These are phyloP conservation scores for Carex cristatella DNA, from an alignment of 176 grass and related monocot species.

Conservation along the genomic window DNA sequence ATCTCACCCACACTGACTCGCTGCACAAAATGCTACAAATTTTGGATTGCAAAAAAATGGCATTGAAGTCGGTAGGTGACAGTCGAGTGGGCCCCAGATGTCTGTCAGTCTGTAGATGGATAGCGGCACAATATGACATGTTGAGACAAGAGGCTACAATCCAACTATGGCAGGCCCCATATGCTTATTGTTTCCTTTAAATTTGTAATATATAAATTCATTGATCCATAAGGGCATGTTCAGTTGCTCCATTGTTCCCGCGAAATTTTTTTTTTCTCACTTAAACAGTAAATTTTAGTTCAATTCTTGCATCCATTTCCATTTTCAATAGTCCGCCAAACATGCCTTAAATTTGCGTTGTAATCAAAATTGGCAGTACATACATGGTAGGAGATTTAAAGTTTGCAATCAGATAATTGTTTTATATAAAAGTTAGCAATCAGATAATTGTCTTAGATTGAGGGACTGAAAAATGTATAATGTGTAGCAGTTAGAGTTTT, in stretches of 20 bases:
- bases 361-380: not conserved
- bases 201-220: not conserved
- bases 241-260: too few relatives aligned
- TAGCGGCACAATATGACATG: conserved; percentile 3
- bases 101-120: conserved; percentile 3
- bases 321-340: too few relatives aligned
- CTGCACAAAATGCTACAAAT: not conserved
- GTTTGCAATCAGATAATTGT: not conserved
- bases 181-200: not conserved
- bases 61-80: not conserved
- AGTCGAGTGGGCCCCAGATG: not conserved
- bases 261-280: too few relatives aligned
- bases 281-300: too few relatives aligned
- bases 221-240: not conserved
- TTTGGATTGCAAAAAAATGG: not conserved
- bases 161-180: not conserved
- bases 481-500: too few relatives aligned
- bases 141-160: conserved; percentile 20
- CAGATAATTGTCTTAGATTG: too few relatives aligned
- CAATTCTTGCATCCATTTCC: too few relatives aligned
- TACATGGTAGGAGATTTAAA: not conserved
- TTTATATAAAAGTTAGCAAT: not conserved
- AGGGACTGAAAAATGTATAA: too few relatives aligned
- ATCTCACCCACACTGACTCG: not conserved
- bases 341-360: not conserved